phyloP scores from a whole-genome alignment of 2,329 filamentous ascomycete genomes.

The Fusarium armeniacum region DNA sequence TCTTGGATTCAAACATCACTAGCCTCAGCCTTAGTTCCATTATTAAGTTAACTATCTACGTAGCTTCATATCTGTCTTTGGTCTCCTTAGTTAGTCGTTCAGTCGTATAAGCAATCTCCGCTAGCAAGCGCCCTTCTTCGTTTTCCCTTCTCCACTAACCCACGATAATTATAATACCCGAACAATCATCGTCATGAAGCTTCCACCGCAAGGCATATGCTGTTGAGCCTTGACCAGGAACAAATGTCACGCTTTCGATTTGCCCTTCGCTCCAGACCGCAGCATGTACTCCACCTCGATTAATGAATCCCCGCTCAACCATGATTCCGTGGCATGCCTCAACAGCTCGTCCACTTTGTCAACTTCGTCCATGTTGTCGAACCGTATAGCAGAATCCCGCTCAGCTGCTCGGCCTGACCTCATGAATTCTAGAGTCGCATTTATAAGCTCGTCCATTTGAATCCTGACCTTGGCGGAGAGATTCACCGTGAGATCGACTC shows the following conservation, averaged over 20 bases:
- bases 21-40: conserved; percentile 28
- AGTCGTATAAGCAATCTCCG: conserved; percentile 37
- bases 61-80: conserved; percentile 18
- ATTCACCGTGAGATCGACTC: conserved; percentile 32
- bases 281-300: conserved; percentile 49
- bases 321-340: conserved; percentile 39
- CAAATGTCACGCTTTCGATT: conserved; percentile 36
- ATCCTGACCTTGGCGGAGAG: conserved; percentile 24
- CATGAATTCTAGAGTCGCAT: conserved; percentile 24
- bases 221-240: conserved; percentile 23
- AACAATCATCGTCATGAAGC: conserved; percentile 13
- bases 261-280: conserved; percentile 48
- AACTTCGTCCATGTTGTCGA: conserved; percentile 48
- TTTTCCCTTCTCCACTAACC: background rate
- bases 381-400: conserved; percentile 32
- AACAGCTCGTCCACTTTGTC: conserved; percentile 42
- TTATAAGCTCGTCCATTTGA: conserved; percentile 23
- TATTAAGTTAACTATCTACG: conserved; percentile 17
- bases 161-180: background rate
- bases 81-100: conserved; percentile 20
- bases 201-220: conserved; percentile 14
- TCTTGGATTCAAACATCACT: conserved; percentile 32
- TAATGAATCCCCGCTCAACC: conserved; percentile 34
- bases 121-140: background rate
- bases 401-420: conserved; percentile 17